Evolutionary conservation across 2,329 filamentous ascomycete species (phyloP), one percentile per base, ranked within the genome.

Genomic region (Colletotrichum sp.): DNA sequence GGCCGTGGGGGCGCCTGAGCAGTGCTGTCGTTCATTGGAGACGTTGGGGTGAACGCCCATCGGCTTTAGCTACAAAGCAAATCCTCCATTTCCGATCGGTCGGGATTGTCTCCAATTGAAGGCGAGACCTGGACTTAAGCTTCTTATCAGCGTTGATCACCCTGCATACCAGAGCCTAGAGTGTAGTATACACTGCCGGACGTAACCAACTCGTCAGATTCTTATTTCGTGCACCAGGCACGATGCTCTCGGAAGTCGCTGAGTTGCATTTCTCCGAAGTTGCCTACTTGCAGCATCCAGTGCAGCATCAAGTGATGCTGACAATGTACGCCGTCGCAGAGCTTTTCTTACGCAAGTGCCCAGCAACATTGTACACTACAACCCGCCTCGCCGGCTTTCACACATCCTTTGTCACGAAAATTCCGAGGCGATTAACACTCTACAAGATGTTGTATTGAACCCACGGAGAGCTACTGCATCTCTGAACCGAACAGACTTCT

Each of bases 51-150:
- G 56, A 58, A 63, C 30, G 73, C 13, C 21, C 30, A 14, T 38
- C 69, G 73, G 73, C 34, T 58, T 75, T 73, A 75, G 38, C 73
- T 67, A 38, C 69, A 21, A 36, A 30, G 5, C 21, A 59, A 16
- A 24, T 18, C 58, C 32, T 75, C 64, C 69, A 61, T 73, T 68
- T 34, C 73, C 73, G 69, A 75, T 21, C 56, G 70, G 52, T 69
- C 69, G 70, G 73, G n/a, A 63, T 28, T 68, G 28, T 62, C 24
- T 24, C 18, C 32, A 24, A 10, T 28, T 38, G n/a, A 63, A 36
- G 13, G n/a, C 18, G 28, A 18, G 32, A 36, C 24, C 24, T 71
- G 72, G 61, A 38, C 30, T 67, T 52, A 66, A 61, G 38, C 34
- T 36, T 58, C 8, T 55, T 34, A 24, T 7, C 26, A 36, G 30